phyloP scores from a whole-genome alignment of 176 grass and related monocot species.

The Carex kokanica region DNA sequence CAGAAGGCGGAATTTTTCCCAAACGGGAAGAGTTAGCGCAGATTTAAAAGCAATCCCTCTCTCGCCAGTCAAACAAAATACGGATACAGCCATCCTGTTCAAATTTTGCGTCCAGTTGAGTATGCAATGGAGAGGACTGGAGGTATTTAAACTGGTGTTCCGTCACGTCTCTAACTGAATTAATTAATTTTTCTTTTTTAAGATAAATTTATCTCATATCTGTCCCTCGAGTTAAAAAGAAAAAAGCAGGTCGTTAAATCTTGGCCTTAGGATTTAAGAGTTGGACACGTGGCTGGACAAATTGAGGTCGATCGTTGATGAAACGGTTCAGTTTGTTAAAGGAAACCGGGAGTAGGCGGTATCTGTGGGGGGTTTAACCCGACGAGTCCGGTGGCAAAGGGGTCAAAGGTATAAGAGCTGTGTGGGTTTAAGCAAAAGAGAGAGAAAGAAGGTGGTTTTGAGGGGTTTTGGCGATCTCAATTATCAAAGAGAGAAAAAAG shows the following conservation, averaged over 20 bases:
- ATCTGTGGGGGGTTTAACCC: conserved; percentile 48
- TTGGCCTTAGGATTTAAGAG: conserved; percentile 25
- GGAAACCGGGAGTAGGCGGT: conserved; percentile 35
- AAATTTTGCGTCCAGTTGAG: not conserved
- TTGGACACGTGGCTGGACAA: conserved; percentile 29
- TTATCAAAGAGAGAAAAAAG: not conserved
- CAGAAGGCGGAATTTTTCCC: conserved; percentile 28
- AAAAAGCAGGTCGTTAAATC: not conserved
- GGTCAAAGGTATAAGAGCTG: conserved; percentile 43
- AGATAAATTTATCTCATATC: not conserved
- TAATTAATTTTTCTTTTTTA: conserved; percentile 2
- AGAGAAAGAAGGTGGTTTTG: conserved; percentile 65
- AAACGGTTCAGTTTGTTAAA: conserved; percentile 20
- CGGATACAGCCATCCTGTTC: too few relatives aligned
- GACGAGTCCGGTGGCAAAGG: conserved; percentile 34
- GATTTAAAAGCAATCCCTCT: conserved; percentile 12
- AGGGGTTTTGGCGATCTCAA: conserved; percentile 87
- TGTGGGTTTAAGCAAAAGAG: conserved; percentile 44
- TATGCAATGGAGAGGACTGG: not conserved
- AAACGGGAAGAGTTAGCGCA: conserved; percentile 17
- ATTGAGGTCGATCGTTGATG: not conserved
- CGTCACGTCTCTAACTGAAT: conserved; percentile 21
- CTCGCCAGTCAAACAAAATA: not conserved
- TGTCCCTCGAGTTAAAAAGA: conserved; percentile 4
- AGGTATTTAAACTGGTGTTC: conserved; percentile 17